Conservation (phyloP, 2,329 filamentous ascomycete genomes). For the Diplodia intermedia region DNA sequence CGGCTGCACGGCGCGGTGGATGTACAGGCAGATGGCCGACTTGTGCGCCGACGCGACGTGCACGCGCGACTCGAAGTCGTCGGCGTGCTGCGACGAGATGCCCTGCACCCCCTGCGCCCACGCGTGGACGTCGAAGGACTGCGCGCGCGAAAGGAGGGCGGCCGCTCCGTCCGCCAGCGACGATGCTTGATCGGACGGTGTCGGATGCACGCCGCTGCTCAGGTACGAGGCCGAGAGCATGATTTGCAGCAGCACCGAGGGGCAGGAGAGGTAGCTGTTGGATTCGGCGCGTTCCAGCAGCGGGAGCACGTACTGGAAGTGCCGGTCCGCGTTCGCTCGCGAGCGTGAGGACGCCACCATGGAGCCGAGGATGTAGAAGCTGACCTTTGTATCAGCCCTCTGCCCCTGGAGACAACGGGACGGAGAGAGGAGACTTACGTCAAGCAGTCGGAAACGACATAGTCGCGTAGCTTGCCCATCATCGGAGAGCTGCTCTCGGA, state of each 20-base stretch:
- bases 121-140: constrained; percentile 43
- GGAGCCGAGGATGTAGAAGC: constrained; percentile 25
- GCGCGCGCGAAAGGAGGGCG: constrained; percentile 39
- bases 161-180: constrained; percentile 39
- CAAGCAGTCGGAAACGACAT: constrained; percentile 12
- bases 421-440: background rate
- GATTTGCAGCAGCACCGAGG: constrained; percentile 45
- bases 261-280: constrained; percentile 51
- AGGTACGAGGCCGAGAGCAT: constrained; percentile 48
- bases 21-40: constrained; percentile 51
- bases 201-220: constrained; percentile 34
- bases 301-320: constrained; percentile 31
- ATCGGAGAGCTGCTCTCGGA: constrained; percentile 26
- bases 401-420: background rate
- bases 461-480: constrained; percentile 17
- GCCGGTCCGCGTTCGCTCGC: constrained; percentile 33
- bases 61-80: constrained; percentile 45
- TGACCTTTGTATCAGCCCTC: background rate
- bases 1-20: constrained; percentile 44
- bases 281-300: constrained; percentile 50
- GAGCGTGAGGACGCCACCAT: constrained; percentile 34
- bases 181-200: constrained; percentile 29
- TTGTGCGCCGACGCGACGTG: constrained; percentile 49
- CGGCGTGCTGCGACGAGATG: constrained; percentile 39
- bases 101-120: constrained; percentile 45